These are phyloP conservation scores for Quercus berberidifolia DNA, from an alignment of 306 rosid genomes.

Conservation along the genomic window DNA sequence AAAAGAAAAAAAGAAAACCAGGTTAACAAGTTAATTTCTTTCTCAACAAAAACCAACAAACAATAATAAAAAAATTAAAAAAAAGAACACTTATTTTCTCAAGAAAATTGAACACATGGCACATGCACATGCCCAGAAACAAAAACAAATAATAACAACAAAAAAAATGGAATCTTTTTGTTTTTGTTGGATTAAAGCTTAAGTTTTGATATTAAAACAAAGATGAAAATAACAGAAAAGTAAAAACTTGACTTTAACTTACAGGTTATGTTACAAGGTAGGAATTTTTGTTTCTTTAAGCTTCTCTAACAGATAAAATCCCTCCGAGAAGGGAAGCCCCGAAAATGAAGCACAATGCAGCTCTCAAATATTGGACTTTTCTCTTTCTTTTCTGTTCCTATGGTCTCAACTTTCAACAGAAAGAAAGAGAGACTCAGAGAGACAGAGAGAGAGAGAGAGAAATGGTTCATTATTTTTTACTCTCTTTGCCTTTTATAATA, in stretches of 20 bases:
- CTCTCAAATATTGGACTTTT: neutral
- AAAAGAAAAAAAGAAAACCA: neutral
- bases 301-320: neutral
- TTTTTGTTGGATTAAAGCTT: neutral
- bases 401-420: neutral
- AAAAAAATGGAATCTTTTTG: neutral
- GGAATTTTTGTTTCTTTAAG: neutral
- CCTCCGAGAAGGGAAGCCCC: neutral
- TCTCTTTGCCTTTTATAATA: neutral
- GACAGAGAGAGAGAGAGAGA: neutral
- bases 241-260: neutral
- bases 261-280: constrained; percentile 4
- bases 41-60: constrained; percentile 8
- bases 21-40: neutral
- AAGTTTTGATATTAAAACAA: neutral
- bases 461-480: neutral
- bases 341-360: neutral
- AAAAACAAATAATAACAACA: neutral
- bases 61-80: neutral
- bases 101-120: constrained; percentile 10
- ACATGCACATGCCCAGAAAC: constrained; percentile 13
- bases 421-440: neutral
- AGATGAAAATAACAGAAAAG: neutral
- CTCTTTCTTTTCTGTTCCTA: neutral
- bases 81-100: constrained; percentile 13